Evolutionary conservation across 306 rosid species (phyloP).

Genomic region (Sindora glabra): DNA sequence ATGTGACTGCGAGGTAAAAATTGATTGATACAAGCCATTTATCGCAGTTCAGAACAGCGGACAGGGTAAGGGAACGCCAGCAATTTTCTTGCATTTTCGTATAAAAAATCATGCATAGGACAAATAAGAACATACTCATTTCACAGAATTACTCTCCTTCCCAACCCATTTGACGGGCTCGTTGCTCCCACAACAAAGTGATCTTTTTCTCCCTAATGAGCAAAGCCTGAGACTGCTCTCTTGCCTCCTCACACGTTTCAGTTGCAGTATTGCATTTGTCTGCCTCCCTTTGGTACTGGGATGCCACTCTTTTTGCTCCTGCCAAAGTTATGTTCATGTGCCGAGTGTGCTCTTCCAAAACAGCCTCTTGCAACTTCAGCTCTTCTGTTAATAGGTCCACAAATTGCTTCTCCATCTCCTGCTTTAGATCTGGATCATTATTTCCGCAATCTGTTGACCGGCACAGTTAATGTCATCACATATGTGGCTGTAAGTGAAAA

Average conservation of each 20-base stretch:
- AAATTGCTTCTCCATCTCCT: constrained; percentile 94
- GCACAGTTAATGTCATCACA: constrained; percentile 8
- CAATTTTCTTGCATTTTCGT: constrained; percentile 47
- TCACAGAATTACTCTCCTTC: constrained; percentile 38
- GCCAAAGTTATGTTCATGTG: constrained; percentile 82
- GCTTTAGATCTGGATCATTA: constrained; percentile 82
- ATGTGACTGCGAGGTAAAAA: constrained; percentile 23
- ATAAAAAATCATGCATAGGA: constrained; percentile 17
- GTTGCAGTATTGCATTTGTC: constrained; percentile 89
- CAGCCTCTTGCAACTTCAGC: constrained; percentile 82
- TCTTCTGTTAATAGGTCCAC: constrained; percentile 90
- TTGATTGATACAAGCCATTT: constrained; percentile 26
- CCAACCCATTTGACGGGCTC: constrained; percentile 94
- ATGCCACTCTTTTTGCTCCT: constrained; percentile 81
- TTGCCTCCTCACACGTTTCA: constrained; percentile 92
- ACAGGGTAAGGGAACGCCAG: constrained; percentile 33
- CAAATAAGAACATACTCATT: constrained; percentile 19
- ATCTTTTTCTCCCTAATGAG: constrained; percentile 69
- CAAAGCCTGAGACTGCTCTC: constrained; percentile 69
- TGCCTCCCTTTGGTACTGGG: constrained; percentile 94
- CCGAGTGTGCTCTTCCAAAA: constrained; percentile 54
- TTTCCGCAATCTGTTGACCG: constrained; percentile 71
- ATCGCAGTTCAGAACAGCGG: constrained; percentile 7
- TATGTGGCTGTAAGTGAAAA: background rate
- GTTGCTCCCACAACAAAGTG: constrained; percentile 65